phyloP scores from a whole-genome alignment of 2,329 filamentous ascomycete species.

The Calonectria fujianensis region DNA sequence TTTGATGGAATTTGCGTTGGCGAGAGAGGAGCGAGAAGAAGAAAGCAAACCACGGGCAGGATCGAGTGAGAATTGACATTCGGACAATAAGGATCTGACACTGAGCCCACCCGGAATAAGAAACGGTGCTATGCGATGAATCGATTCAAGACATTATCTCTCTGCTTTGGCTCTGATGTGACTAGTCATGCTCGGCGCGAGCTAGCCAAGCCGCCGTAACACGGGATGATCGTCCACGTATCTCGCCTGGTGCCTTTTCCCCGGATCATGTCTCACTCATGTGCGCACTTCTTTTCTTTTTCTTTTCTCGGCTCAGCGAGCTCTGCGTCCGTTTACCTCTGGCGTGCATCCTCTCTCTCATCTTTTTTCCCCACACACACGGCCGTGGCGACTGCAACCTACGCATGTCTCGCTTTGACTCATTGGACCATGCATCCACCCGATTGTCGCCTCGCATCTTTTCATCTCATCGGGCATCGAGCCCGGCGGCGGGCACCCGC shows the following conservation, averaged over 20 bases:
- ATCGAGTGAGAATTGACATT: neutral
- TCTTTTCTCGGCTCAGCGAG: neutral
- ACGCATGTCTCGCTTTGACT: slow-evolving; percentile 32
- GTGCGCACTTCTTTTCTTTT: neutral
- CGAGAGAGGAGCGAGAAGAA: neutral
- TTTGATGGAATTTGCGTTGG: neutral
- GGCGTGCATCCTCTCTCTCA: neutral
- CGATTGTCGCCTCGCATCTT: slow-evolving; percentile 21
- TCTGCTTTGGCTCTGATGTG: neutral
- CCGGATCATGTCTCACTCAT: slow-evolving; percentile 12
- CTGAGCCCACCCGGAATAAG: neutral
- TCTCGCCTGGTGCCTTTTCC: slow-evolving; percentile 19
- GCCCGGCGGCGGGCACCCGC: slow-evolving; percentile 12
- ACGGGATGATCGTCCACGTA: slow-evolving; percentile 16
- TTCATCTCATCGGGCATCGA: slow-evolving; percentile 26
- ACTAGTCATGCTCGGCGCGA: neutral
- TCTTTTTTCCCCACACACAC: neutral
- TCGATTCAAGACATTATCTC: neutral
- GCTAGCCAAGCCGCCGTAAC: neutral
- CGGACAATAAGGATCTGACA: slow-evolving; percentile 8
- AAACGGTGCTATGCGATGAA: neutral
- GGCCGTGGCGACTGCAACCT: slow-evolving; percentile 6
- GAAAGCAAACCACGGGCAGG: neutral
- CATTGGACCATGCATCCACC: slow-evolving; percentile 23
- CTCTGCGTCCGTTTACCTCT: neutral